phyloP scores from a whole-genome alignment of 192 early-diverging fungal species.

The Gaertneriomyces sp. region DNA sequence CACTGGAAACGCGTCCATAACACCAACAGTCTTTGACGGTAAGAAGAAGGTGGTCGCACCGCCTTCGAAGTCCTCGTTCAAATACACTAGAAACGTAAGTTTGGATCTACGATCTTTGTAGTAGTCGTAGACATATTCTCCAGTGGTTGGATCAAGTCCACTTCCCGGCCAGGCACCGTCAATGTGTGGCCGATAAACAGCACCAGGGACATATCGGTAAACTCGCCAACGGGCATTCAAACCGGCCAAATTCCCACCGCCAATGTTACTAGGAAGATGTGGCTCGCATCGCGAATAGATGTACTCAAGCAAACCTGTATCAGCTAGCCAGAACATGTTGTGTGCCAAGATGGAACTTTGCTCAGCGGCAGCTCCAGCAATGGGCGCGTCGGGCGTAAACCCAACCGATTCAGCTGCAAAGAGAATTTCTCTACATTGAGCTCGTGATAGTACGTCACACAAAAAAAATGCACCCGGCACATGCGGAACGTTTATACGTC shows the following conservation, averaged over 20 bases:
- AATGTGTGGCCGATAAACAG: slow-evolving; percentile 63
- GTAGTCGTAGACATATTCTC: slow-evolving; percentile 60
- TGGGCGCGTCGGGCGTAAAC: slow-evolving; percentile 62
- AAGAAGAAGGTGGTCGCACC: slow-evolving; percentile 50
- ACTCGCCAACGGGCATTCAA: slow-evolving; percentile 63
- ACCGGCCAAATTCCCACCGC: slow-evolving; percentile 42
- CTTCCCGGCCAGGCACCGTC: slow-evolving; percentile 68
- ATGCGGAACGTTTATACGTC: slow-evolving; percentile 47
- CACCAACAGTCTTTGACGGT: slow-evolving; percentile 30
- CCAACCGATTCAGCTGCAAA: slow-evolving; percentile 55
- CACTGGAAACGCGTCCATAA: slow-evolving; percentile 43
- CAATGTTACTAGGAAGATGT: slow-evolving; percentile 50
- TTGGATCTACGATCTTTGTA: slow-evolving; percentile 34
- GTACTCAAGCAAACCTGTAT: slow-evolving; percentile 46
- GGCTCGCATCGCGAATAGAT: slow-evolving; percentile 48
- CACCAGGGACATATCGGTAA: slow-evolving; percentile 63
- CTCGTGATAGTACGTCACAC: slow-evolving; percentile 47
- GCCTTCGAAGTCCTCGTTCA: slow-evolving; percentile 50
- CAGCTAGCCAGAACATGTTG: slow-evolving; percentile 69
- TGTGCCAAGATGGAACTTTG: slow-evolving; percentile 55
- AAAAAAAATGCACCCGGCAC: slow-evolving; percentile 59
- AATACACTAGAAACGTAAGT: slow-evolving; percentile 47
- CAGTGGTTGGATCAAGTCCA: slow-evolving; percentile 48
- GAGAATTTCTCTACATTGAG: slow-evolving; percentile 58
- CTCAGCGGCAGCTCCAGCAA: slow-evolving; percentile 49